Percentiles rank a stretch among this genome's conserved stretches.
Conservation (phyloP, 129 eudicot species). For the Flaveria linearis region DNA sequence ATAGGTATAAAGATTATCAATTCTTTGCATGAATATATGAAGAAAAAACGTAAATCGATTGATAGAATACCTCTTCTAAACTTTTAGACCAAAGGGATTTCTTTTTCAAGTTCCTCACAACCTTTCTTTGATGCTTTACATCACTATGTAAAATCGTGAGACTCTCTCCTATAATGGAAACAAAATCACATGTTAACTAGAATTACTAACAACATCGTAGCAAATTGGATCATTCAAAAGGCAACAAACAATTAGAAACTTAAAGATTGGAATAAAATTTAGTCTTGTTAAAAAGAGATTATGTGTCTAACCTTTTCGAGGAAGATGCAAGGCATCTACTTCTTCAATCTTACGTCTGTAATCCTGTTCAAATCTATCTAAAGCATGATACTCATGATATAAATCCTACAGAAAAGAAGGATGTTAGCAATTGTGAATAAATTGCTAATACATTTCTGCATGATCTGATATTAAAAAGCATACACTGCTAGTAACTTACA, state of each 20-base stretch:
- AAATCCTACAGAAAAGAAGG: slow-evolving; percentile 57
- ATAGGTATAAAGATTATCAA: not conserved
- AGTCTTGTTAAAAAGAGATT: not conserved
- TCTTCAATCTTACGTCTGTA: slow-evolving; percentile 84
- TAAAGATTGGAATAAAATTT: too few relatives aligned
- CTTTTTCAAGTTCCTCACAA: slow-evolving; percentile 76
- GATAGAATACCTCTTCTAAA: slow-evolving; percentile 69
- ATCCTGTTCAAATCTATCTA: slow-evolving; percentile 92
- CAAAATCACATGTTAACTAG: slow-evolving; percentile 17
- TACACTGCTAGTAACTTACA: slow-evolving; percentile 55
- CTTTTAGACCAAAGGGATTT: slow-evolving; percentile 94
- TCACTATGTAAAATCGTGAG: slow-evolving; percentile 73
- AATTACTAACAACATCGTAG: slow-evolving; percentile 4
- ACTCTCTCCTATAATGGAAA: slow-evolving; percentile 57
- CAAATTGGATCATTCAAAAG: not conserved
- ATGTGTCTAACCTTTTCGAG: slow-evolving; percentile 69
- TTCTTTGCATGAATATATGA: not conserved
- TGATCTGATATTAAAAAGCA: not conserved
- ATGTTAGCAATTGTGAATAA: not conserved
- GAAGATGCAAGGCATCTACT: slow-evolving; percentile 76
- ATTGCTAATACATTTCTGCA: not conserved
- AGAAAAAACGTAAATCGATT: not conserved
- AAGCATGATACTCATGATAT: slow-evolving; percentile 78
- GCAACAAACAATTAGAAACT: slow-evolving; percentile 1
- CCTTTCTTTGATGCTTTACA: slow-evolving; percentile 77